These are phyloP conservation scores for Fusarium vanettenii DNA, from an alignment of 2,329 filamentous ascomycete genomes.

Conservation along the genomic window DNA sequence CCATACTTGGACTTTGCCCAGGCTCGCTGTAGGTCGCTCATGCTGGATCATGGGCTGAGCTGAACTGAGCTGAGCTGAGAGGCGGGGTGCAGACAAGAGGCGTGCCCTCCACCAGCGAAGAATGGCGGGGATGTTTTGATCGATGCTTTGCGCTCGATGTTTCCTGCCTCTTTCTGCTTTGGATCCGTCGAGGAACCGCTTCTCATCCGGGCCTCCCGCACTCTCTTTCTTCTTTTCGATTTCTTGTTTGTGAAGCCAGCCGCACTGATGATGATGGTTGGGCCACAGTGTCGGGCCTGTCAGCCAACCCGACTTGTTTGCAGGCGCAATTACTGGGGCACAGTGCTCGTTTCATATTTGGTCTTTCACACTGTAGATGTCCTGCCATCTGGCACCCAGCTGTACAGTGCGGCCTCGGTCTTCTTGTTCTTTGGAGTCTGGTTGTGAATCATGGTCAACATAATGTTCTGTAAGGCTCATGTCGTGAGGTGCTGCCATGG, in stretches of 20 bases:
- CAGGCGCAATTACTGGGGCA: conserved; percentile 29
- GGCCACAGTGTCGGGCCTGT: conserved; percentile 8
- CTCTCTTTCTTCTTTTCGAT: background rate
- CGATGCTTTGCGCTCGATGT: conserved; percentile 15
- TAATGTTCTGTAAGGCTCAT: background rate
- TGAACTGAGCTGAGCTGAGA: conserved; percentile 13
- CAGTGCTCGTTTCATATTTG: conserved; percentile 2
- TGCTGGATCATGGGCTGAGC: conserved; percentile 51
- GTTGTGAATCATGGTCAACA: background rate
- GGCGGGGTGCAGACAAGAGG: conserved; percentile 30
- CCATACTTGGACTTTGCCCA: conserved; percentile 82
- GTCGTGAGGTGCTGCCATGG: background rate
- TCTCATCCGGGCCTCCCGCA: conserved; percentile 13
- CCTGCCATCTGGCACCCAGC: fast-evolving
- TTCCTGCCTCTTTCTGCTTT: conserved; percentile 1
- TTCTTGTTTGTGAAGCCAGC: conserved; percentile 9
- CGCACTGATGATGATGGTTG: conserved; percentile 28
- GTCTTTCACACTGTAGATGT: background rate
- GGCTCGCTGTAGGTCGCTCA: conserved; percentile 85
- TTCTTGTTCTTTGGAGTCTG: background rate
- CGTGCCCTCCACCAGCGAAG: conserved; percentile 22
- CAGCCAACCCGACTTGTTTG: conserved; percentile 28
- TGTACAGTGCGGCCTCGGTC: conserved; percentile 12
- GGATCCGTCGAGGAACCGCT: background rate
- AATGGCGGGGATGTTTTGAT: conserved; percentile 1